Evolutionary conservation across 2,329 filamentous ascomycete genomes (phyloP).

Genomic region (Coniella lustricola): DNA sequence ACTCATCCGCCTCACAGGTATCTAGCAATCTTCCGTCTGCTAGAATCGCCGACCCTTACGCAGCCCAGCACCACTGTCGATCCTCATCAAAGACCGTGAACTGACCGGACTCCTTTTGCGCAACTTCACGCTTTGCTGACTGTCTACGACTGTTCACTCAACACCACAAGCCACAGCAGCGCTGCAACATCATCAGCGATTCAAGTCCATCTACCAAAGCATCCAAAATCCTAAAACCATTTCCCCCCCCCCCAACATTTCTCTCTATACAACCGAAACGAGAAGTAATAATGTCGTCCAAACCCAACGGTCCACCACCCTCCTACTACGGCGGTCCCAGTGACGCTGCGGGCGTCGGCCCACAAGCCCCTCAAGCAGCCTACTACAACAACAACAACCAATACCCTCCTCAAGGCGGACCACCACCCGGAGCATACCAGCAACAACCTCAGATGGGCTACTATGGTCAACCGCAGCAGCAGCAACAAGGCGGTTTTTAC

Average conservation of each 20-base stretch:
- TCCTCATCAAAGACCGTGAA: background rate
- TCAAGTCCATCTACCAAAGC: background rate
- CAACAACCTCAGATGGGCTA: conserved; percentile 8
- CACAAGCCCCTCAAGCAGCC: conserved; percentile 11
- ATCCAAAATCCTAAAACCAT: background rate
- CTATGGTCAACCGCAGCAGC: conserved; percentile 2
- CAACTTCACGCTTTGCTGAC: too few species aligned
- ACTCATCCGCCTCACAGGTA: background rate
- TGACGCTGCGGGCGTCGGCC: conserved; percentile 1
- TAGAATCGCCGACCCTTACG: background rate
- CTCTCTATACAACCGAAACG: background rate
- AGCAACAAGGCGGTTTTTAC: conserved; percentile 5
- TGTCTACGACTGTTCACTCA: too few species aligned
- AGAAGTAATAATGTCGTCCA: conserved; percentile 8
- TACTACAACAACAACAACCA: conserved; percentile 7
- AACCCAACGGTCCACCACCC: conserved; percentile 11
- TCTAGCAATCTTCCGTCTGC: too few species aligned
- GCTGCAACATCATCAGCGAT: background rate
- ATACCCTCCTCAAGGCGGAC: conserved; percentile 6
- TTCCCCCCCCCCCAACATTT: background rate
- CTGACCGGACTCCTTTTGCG: too few species aligned
- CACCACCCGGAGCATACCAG: conserved; percentile 8
- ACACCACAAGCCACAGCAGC: background rate
- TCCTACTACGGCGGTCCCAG: conserved; percentile 6
- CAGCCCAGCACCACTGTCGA: background rate